Evolutionary conservation across 1,284 basidiomycete species (phyloP).

Genomic region (Marasmius fiardii): DNA sequence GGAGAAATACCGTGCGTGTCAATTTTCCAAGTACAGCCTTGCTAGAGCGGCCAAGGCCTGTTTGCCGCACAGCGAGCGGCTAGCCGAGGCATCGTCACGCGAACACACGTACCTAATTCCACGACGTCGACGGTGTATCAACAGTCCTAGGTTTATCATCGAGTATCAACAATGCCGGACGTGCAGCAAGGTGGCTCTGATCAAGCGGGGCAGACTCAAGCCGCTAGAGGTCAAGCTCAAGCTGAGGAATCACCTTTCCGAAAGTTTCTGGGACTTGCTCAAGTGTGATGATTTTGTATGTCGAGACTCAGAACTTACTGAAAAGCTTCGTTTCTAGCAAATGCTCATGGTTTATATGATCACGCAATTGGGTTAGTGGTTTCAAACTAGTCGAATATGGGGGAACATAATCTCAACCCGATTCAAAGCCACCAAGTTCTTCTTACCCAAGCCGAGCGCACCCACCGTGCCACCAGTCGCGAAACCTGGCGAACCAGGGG

Average conservation of each 20-base stretch:
- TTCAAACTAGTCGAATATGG: constrained; percentile 2
- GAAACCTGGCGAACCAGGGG: constrained; percentile 22
- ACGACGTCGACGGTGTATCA: too few species aligned
- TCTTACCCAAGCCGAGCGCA: constrained; percentile 30
- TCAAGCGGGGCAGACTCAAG: constrained; percentile 20
- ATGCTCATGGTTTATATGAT: constrained; percentile 57
- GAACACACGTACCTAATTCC: too few species aligned
- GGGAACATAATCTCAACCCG: constrained; percentile 4
- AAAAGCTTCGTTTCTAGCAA: constrained; percentile 44
- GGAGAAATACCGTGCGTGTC: too few species aligned
- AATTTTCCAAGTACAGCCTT: too few species aligned
- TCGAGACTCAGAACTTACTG: neutral
- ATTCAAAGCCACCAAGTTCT: constrained; percentile 40
- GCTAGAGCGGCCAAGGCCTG: too few species aligned
- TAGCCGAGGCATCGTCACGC: too few species aligned
- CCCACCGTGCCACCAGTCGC: constrained; percentile 24
- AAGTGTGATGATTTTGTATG: constrained; percentile 34
- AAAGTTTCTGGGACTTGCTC: constrained; percentile 39
- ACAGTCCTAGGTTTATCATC: too few species aligned
- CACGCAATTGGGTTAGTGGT: constrained; percentile 55
- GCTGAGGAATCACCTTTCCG: constrained; percentile 30
- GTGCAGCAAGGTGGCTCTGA: constrained; percentile 19
- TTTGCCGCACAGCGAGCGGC: too few species aligned
- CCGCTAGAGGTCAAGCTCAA: constrained; percentile 15
- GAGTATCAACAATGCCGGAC: constrained; percentile 4